Evolutionary conservation across 331 rosid species (phyloP).

Genomic region (Malus hybrid): DNA sequence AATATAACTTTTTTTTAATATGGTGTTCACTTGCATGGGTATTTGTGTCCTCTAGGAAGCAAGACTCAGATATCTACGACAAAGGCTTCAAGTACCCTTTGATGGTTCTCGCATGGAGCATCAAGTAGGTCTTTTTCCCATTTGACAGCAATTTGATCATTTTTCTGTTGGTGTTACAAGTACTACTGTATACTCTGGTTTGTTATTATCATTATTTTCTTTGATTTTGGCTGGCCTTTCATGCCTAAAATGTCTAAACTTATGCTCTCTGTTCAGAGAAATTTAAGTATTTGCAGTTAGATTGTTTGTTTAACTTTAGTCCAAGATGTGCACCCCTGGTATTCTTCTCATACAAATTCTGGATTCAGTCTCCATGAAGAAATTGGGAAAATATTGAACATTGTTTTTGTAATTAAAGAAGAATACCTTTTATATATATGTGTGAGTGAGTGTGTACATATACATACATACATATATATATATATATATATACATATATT

Average conservation of each 20-base stretch:
- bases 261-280: not conserved
- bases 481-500: too few relatives aligned
- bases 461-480: too few relatives aligned
- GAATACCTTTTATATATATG: too few relatives aligned
- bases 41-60: slow-evolving; percentile 49
- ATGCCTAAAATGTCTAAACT: not conserved
- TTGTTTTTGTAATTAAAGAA: not conserved
- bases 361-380: not conserved
- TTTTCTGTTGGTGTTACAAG: not conserved
- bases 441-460: too few relatives aligned
- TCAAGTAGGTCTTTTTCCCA: slow-evolving; percentile 50
- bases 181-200: not conserved
- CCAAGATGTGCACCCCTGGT: not conserved
- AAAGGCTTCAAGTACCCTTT: slow-evolving; percentile 76
- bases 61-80: slow-evolving; percentile 50
- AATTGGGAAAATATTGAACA: not conserved
- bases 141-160: not conserved
- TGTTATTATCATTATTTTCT: not conserved
- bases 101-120: slow-evolving; percentile 79
- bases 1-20: not conserved
- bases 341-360: not conserved
- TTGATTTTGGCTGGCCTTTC: not conserved
- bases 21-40: not conserved
- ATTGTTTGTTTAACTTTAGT: not conserved
- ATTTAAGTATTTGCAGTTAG: not conserved